Percentiles rank a stretch among this genome's conserved stretches.
phyloP scores from a whole-genome alignment of 495 filamentous ascomycete genomes.

The Neurospora sp. region DNA sequence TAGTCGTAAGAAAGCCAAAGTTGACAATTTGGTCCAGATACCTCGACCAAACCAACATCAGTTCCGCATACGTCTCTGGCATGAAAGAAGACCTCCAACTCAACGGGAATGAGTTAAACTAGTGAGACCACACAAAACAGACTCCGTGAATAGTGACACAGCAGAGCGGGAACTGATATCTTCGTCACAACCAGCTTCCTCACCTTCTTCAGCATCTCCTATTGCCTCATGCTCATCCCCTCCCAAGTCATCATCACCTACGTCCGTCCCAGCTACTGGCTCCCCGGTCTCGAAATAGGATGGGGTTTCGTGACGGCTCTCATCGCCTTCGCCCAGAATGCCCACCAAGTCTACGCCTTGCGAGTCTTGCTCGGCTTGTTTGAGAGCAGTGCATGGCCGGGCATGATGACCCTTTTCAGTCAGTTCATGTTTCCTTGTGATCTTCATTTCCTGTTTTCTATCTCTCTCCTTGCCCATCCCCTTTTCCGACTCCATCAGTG shows the following conservation, averaged over 20 bases:
- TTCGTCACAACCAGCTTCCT: slow-evolving; percentile 30
- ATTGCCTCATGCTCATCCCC: slow-evolving; percentile 35
- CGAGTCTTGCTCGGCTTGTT: slow-evolving; percentile 44
- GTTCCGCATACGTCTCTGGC: slow-evolving; percentile 31
- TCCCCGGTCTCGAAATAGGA: slow-evolving; percentile 30
- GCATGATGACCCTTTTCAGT: slow-evolving; percentile 32
- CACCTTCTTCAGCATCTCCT: slow-evolving; percentile 38
- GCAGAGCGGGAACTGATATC: neutral
- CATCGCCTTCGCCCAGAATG: slow-evolving; percentile 18
- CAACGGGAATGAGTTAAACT: slow-evolving; percentile 30
- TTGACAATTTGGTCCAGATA: slow-evolving; percentile 5
- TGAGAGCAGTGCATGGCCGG: slow-evolving; percentile 36
- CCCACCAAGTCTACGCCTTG: slow-evolving; percentile 26
- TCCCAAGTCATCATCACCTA: slow-evolving; percentile 44
- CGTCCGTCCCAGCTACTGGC: slow-evolving; percentile 28
- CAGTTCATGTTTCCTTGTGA: neutral
- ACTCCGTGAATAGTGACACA: neutral
- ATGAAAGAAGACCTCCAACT: slow-evolving; percentile 34
- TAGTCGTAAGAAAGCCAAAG: neutral
- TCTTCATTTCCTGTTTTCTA: neutral
- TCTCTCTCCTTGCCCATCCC: neutral
- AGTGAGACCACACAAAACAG: slow-evolving; percentile 7
- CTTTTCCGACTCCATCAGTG: neutral
- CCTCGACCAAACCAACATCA: slow-evolving; percentile 33
- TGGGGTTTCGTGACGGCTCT: slow-evolving; percentile 32